Evolutionary conservation across 306 rosid genomes (phyloP), one percentile per base, ranked within the genome.

Genomic region (Glycine tomentella): DNA sequence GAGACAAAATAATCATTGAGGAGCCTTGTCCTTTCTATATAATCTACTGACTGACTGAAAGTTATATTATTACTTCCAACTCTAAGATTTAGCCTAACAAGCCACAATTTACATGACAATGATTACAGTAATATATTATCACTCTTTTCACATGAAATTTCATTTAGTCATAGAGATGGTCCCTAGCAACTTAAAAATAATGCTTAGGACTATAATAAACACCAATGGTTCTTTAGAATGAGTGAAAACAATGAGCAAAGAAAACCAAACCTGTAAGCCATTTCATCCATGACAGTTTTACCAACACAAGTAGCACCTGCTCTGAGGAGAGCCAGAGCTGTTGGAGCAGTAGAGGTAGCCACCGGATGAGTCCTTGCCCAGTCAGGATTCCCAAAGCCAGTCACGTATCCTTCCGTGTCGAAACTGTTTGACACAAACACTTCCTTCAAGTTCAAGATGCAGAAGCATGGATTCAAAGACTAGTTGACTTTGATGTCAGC

Each of bases 271-370:
- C 99, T 79, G 86, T 86, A 93, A 33, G 99, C 99, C 99, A 93
- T 88, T 91, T 95, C 99, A 78, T 95, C 99, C 99, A 93, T 87
- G 81, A 90, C 88, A 75, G 98, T 95, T 86, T 81, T 91, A 78
- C 99, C 99, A 64, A 89, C 80, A 75, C 90, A 91, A 33, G 90
- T 91, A 64, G 97, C 99, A 63, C 99, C 99, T 64, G 87, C 96
- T n/a, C 59, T 78, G 9, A 91, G 86, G 56, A 93, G 56, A 42
- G 90, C 77, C 86, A 74, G 64, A 71, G 93, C 86, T 17, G 92
- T 83, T 16, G 96, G 96, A 70, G 99, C 96, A 8, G 97, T 90
- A 12, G 89, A 91, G 17, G 81, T 84, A 70, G 98, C 94, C 85
- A 84, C 88, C 0, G 89, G 76, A 84, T 95, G 99, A 86, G 99